Percentiles rank a stretch among this genome's conserved stretches.
These are phyloP conservation scores for Epichloe baconii DNA, from an alignment of 2,329 filamentous ascomycete species.

Conservation along the genomic window DNA sequence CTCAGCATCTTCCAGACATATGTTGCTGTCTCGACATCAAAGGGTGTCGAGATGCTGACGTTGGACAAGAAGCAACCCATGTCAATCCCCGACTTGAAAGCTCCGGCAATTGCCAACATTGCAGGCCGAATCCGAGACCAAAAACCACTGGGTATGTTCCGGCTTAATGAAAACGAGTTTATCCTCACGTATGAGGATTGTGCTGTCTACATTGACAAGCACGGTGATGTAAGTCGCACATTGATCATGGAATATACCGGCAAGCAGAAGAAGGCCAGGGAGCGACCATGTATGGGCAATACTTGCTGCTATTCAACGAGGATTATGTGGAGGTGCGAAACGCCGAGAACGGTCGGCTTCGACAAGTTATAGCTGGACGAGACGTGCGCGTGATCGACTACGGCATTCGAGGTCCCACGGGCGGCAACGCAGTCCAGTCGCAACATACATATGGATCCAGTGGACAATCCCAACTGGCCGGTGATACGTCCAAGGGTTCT, in stretches of 20 bases:
- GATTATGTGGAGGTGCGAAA: slow-evolving; percentile 97
- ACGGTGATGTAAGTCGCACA: slow-evolving; percentile 84
- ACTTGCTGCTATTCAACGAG: slow-evolving; percentile 83
- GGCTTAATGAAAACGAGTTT: slow-evolving; percentile 84
- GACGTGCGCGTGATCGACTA: slow-evolving; percentile 88
- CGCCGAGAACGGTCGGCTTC: slow-evolving; percentile 82
- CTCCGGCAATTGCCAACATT: slow-evolving; percentile 70
- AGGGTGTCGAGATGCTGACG: slow-evolving; percentile 90
- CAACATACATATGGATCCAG: slow-evolving; percentile 22
- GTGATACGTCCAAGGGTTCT: slow-evolving; percentile 49
- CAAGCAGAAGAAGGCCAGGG: slow-evolving; percentile 59
- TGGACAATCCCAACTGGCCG: slow-evolving; percentile 22
- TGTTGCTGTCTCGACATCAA: slow-evolving; percentile 79
- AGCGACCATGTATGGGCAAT: slow-evolving; percentile 82
- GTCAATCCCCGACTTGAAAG: slow-evolving; percentile 78
- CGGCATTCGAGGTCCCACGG: slow-evolving; percentile 52
- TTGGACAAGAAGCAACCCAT: slow-evolving; percentile 94
- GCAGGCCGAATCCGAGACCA: slow-evolving; percentile 71
- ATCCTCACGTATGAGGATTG: slow-evolving; percentile 90
- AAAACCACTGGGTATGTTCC: slow-evolving; percentile 88
- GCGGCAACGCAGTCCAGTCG: slow-evolving; percentile 27
- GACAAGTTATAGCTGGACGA: slow-evolving; percentile 86
- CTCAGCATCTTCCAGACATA: slow-evolving; percentile 95
- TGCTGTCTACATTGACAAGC: slow-evolving; percentile 95
- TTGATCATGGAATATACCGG: slow-evolving; percentile 99